phyloP scores from a whole-genome alignment of 805 yeast species.

The Zygosaccharomyces bisporus region DNA sequence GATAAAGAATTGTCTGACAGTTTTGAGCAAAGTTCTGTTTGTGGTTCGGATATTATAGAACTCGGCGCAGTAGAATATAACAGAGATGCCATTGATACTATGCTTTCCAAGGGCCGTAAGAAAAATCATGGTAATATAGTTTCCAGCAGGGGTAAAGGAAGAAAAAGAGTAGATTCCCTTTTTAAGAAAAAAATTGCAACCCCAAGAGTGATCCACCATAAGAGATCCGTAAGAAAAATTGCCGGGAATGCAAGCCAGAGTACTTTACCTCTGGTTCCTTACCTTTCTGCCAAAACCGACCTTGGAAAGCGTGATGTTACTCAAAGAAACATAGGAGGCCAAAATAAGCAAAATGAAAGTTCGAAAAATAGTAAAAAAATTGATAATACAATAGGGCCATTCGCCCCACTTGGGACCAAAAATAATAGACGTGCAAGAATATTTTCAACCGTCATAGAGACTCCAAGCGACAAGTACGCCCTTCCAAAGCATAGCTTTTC shows the following conservation, averaged over 20 bases:
- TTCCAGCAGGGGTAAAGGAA: neutral
- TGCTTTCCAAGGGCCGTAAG: slow-evolving; percentile 14
- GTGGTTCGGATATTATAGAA: neutral
- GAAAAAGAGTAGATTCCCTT: too few relatives aligned
- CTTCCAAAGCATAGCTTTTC: slow-evolving; percentile 4
- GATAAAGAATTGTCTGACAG: neutral
- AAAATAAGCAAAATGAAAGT: neutral
- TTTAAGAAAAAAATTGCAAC: neutral
- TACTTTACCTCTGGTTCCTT: neutral
- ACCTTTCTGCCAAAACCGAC: neutral
- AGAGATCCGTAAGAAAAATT: neutral
- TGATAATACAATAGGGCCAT: neutral
- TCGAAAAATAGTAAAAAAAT: neutral
- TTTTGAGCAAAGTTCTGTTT: neutral
- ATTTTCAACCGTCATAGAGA: slow-evolving; percentile 31
- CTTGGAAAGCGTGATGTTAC: neutral
- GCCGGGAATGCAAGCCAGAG: neutral
- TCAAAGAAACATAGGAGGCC: neutral
- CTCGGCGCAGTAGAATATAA: slow-evolving; percentile 12
- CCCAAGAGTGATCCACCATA: neutral
- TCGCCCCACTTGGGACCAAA: neutral
- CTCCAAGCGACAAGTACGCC: slow-evolving; percentile 22
- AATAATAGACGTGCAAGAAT: slow-evolving; percentile 18
- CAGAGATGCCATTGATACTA: slow-evolving; percentile 15
- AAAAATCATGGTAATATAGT: neutral